Base-by-base conservation (phyloP, 2,329 filamentous ascomycete genomes). In the Fusarium sp. region DNA sequence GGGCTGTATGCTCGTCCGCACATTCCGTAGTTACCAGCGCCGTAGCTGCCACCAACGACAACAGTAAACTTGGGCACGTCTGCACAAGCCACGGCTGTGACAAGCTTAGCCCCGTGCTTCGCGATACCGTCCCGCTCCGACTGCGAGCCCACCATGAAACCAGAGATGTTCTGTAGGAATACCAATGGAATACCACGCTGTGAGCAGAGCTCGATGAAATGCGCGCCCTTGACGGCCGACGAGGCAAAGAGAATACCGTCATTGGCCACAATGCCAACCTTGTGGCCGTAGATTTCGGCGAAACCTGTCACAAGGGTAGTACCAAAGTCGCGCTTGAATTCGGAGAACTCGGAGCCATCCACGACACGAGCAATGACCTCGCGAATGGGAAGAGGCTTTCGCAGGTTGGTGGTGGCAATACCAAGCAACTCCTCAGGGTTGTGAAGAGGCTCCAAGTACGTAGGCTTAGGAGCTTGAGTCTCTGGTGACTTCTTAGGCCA, bases 11-110 rank as follows among this genome's bases (percentile, higher is more conserved):
- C 95, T 51, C 96, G 88, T 23, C 96, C 96, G 77, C 93, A 98
- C 96, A 99, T 99, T 74, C 95, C 96, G 77, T 99, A 99, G 80
- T 98, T 99, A 6, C 96, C 96, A 9, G 95, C 95, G 61, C 95
- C 95, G 70, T 96, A 96, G 78, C 91, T 94, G 31, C 92, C 92
- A 26, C 96, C 96, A n/a, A 97, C 91, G 1, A 99, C 92, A 16
- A 99, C 93, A 1, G 96, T 99, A 77, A 98, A 95, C 80, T 99
- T 98, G 71, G 96, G 95, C 41, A 98, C 95, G 71, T 96, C 89
- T 6, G 95, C 94, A 77, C 94, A 97, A 10, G 94, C 93, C 12
- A 98, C 96, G 9, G 95, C 96, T 4, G 94, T 97, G 30, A 98
- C 96, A 18, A 99, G 88, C 82, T 99, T 98, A 8, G 96, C 96